phyloP scores from a whole-genome alignment of 176 grass and related monocot genomes.

The Oryza glumipatula region DNA sequence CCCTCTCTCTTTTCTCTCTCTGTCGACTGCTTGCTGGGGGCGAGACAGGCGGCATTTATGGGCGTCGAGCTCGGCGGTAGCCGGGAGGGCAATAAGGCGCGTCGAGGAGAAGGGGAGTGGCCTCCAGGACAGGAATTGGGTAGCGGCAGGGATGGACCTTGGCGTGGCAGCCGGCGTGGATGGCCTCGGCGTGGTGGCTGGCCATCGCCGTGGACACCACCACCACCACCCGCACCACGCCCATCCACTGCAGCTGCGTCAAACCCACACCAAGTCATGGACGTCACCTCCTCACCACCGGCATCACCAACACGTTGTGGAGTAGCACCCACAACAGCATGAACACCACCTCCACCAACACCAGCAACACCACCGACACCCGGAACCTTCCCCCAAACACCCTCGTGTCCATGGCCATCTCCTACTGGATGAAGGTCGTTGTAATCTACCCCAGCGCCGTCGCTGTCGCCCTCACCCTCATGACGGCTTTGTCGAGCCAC shows the following conservation, averaged over 20 bases:
- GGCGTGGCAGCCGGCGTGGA: too few species aligned
- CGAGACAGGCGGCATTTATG: too few species aligned
- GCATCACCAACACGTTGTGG: slow-evolving; percentile 53
- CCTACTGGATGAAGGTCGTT: slow-evolving; percentile 84
- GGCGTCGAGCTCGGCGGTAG: too few species aligned
- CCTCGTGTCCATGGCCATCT: slow-evolving; percentile 58
- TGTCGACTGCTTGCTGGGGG: too few species aligned
- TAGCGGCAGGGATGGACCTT: too few species aligned
- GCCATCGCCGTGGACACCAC: slow-evolving; percentile 53
- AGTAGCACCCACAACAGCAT: slow-evolving; percentile 65
- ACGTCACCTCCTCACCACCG: slow-evolving; percentile 37
- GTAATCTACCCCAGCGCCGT: slow-evolving; percentile 61
- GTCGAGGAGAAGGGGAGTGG: too few species aligned
- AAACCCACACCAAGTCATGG: slow-evolving; percentile 16
- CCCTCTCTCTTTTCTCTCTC: too few species aligned
- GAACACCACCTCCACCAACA: slow-evolving; percentile 56
- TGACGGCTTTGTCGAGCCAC: slow-evolving; percentile 67
- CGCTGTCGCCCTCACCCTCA: background rate
- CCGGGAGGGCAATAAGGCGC: too few species aligned
- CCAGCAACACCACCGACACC: slow-evolving; percentile 57
- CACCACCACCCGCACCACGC: slow-evolving; percentile 67
- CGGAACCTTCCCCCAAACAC: slow-evolving; percentile 35
- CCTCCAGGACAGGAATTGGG: too few species aligned
- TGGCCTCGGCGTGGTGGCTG: too few species aligned
- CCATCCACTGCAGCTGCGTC: slow-evolving; percentile 78